Percentiles rank a stretch among this genome's conserved stretches.
These are phyloP conservation scores for Pleurotus tuber-regium DNA, from an alignment of 768 basidiomycete genomes.

Conservation along the genomic window DNA sequence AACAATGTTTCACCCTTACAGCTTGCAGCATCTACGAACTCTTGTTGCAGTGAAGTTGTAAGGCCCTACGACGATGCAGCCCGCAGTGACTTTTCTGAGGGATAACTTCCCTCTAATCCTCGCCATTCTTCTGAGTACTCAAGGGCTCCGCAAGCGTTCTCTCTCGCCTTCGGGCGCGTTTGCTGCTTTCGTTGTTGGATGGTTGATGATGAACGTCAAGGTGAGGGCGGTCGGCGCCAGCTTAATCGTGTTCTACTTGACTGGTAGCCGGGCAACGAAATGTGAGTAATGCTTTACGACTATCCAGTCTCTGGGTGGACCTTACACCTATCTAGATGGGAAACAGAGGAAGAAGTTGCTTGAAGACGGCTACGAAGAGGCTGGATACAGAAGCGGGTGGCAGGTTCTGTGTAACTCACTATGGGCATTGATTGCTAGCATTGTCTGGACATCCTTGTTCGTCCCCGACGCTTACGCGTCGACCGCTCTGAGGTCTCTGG, in stretches of 20 bases:
- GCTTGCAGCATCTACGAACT: too few species aligned
- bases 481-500: slow-evolving; percentile 20
- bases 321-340: slow-evolving; percentile 47
- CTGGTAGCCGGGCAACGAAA: slow-evolving; percentile 84
- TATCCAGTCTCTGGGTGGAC: background rate
- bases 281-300: slow-evolving; percentile 35
- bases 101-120: slow-evolving; percentile 37
- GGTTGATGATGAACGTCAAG: slow-evolving; percentile 66
- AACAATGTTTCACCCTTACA: too few species aligned
- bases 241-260: slow-evolving; percentile 75
- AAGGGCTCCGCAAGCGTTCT: slow-evolving; percentile 73
- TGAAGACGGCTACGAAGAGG: slow-evolving; percentile 75
- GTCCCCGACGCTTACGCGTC: slow-evolving; percentile 42
- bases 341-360: slow-evolving; percentile 71
- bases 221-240: slow-evolving; percentile 61
- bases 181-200: slow-evolving; percentile 77
- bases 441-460: slow-evolving; percentile 64
- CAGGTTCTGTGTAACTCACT: slow-evolving; percentile 86
- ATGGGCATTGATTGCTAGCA: slow-evolving; percentile 55
- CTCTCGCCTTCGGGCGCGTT: slow-evolving; percentile 75
- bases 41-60: too few species aligned
- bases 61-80: background rate
- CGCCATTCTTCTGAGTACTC: slow-evolving; percentile 54
- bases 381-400: slow-evolving; percentile 72
- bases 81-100: background rate